These are phyloP conservation scores for Phytophthora pseudosyringae DNA, from an alignment of 352 stramenopile species.

Conservation along the genomic window DNA sequence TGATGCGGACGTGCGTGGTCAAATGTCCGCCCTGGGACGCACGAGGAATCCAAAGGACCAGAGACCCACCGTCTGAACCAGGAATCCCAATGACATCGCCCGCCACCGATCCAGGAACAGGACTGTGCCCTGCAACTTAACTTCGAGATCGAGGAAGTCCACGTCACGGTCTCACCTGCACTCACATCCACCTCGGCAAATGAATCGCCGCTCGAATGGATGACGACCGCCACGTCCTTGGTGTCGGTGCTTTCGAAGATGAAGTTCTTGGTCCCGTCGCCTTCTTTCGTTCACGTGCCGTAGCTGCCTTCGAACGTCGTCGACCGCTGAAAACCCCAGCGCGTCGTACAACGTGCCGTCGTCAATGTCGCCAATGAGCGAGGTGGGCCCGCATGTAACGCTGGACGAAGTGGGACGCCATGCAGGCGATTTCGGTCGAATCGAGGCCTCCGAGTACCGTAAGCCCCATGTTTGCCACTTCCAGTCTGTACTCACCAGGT, in stretches of 20 bases:
- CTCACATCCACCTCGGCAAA: constrained; percentile 12
- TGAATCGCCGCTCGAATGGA: constrained; percentile 8
- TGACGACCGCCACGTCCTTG: constrained; percentile 24
- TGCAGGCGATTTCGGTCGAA: neutral
- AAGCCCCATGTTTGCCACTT: constrained; percentile 36
- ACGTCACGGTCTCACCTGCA: constrained; percentile 11
- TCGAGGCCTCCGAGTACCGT: constrained; percentile 33
- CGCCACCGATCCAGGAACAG: constrained; percentile 28
- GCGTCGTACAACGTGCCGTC: neutral
- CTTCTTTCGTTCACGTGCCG: constrained; percentile 27
- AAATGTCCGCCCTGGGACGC: constrained; percentile 14
- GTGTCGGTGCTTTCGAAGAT: constrained; percentile 30
- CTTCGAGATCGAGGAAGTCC: constrained; percentile 5
- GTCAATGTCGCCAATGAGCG: neutral
- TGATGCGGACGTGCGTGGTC: constrained; percentile 14
- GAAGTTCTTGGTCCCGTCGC: constrained; percentile 23
- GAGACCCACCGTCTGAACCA: constrained; percentile 16
- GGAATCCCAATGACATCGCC: constrained; percentile 14
- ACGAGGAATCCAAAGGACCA: constrained; percentile 22
- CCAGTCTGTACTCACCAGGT: constrained; percentile 35
- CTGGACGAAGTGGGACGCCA: neutral
- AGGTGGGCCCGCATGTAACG: neutral
- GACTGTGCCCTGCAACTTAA: neutral
- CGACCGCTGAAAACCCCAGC: neutral
- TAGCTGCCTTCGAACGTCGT: constrained; percentile 32